Evolutionary conservation across 345 rosid genomes (phyloP), one percentile per base, ranked within the genome.

Genomic region (Gossypium turneri): DNA sequence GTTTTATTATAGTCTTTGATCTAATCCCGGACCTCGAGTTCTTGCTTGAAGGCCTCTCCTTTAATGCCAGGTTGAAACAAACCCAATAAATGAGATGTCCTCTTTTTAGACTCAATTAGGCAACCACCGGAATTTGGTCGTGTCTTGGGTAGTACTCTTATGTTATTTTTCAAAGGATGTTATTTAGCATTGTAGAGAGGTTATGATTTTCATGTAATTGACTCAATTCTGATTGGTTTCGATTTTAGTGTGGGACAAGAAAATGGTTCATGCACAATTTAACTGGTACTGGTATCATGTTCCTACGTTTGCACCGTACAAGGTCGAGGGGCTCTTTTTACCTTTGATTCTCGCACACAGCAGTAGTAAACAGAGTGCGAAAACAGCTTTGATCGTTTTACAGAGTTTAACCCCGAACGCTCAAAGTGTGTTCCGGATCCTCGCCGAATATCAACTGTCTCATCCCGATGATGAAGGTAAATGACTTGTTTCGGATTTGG

Each of bases 361-460:
- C 70, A 85, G 81, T 77, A 82, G 88, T 4, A 81, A 87, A 41
- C 94, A 89, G 73, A 89, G 85, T 73, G 93, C 92, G 69, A 95
- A 91, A 87, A 90, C 98, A 75, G 97, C 98, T 9, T 87, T 88
- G 53, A 88, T 95, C 72, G 99, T 95, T 25, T 79, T 95, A 59
- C 97, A 91, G 79, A 95, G 98, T 84, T 82, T 95, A 80, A 95
- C 98, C 3, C 93, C 98, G 55, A 93, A 93, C 77, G 98, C 98
- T 68, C 98, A 89, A 78, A 91, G 89, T 56, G 96, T 95, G 60
- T 93, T 95, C 84, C 87, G 85, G 86, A 85, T 95, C 73, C 94
- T 95, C 76, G 93, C 91, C 1, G 94, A 91, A 69, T 82, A 88
- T 77, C 97, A 89, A 79, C 77, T 90, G 16, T 82, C 94, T 69